phyloP scores from a whole-genome alignment of 2,329 filamentous ascomycete genomes.

The Mycosphaerelloides madeirae region DNA sequence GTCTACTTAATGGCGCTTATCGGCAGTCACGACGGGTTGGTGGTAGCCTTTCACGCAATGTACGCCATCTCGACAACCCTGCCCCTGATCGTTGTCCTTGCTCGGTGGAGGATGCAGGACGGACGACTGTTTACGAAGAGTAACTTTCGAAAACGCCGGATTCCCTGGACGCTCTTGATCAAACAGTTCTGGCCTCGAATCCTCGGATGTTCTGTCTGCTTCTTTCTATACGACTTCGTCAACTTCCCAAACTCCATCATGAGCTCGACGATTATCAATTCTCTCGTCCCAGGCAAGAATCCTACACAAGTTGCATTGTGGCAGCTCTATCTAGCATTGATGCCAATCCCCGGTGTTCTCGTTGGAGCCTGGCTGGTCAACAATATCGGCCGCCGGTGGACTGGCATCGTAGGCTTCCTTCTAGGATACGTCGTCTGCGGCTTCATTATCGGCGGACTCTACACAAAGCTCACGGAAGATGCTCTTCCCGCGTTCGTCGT shows the following conservation, averaged over 20 bases:
- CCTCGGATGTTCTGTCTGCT: conserved; percentile 14
- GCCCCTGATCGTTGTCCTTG: conserved; percentile 39
- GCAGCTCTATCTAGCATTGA: conserved; percentile 44
- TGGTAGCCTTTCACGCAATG: conserved; percentile 38
- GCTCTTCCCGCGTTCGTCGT: conserved; percentile 48
- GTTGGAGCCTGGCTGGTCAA: conserved; percentile 48
- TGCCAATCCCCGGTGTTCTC: conserved; percentile 48
- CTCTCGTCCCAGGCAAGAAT: conserved; percentile 30
- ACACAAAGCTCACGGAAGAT: conserved; percentile 43
- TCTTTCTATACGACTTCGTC: conserved; percentile 41
- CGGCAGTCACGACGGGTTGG: conserved; percentile 34
- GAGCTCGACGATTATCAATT: conserved; percentile 41
- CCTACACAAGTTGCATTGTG: conserved; percentile 45
- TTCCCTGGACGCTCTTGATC: conserved; percentile 44
- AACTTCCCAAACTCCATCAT: conserved; percentile 49
- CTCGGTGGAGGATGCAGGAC: conserved; percentile 41
- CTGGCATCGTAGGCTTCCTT: conserved; percentile 49
- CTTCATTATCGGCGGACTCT: conserved; percentile 49
- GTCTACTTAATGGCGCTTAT: conserved; percentile 39
- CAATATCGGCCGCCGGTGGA: conserved; percentile 46
- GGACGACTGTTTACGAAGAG: conserved; percentile 45
- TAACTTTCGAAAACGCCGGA: conserved; percentile 43
- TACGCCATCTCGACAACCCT: conserved; percentile 45
- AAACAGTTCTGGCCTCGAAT: conserved; percentile 30
- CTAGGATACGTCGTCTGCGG: conserved; percentile 49